A percentile compares a stretch with the other conserved stretches of the same genome.
Evolutionary conservation across 2,329 filamentous ascomycete species (phyloP).

Genomic region (Microcyclosporella mali): DNA sequence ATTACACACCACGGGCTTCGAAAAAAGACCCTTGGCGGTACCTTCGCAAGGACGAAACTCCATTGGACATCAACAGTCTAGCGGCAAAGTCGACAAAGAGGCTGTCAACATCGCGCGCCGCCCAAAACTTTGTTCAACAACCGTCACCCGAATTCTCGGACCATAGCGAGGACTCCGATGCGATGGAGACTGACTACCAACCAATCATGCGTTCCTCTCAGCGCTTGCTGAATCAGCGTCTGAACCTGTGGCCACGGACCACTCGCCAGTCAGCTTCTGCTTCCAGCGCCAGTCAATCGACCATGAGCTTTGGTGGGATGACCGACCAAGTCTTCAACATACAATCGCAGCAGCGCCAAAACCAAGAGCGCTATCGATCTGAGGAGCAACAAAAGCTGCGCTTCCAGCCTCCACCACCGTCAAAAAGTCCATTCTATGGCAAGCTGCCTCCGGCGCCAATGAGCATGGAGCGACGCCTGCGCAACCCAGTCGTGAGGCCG

Average conservation of each 20-base stretch:
- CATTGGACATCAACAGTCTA: slow-evolving; percentile 34
- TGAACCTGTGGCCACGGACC: slow-evolving; percentile 15
- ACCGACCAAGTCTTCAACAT: slow-evolving; percentile 22
- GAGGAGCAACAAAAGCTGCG: slow-evolving; percentile 17
- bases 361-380: slow-evolving; percentile 12
- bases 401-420: slow-evolving; percentile 31
- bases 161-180: slow-evolving; percentile 39
- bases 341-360: slow-evolving; percentile 18
- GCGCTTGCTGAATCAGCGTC: slow-evolving; percentile 11
- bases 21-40: slow-evolving; percentile 24
- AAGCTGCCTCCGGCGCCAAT: slow-evolving; percentile 63
- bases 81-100: slow-evolving; percentile 14
- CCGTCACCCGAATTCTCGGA: slow-evolving; percentile 24
- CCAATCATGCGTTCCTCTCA: slow-evolving; percentile 18
- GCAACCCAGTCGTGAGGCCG: slow-evolving; percentile 46
- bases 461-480: slow-evolving; percentile 56
- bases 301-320: slow-evolving; percentile 2
- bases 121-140: slow-evolving; percentile 16
- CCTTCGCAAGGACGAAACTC: slow-evolving; percentile 20
- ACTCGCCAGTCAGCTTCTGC: slow-evolving; percentile 11
- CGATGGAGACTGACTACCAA: slow-evolving; percentile 67
- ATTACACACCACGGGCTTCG: slow-evolving; percentile 22
- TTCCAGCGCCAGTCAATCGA: slow-evolving; percentile 2
- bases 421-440: slow-evolving; percentile 58
- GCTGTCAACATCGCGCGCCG: slow-evolving; percentile 10